Evolutionary conservation across 2,329 filamentous ascomycete species (phyloP).

Genomic region (Fusarium sp.): DNA sequence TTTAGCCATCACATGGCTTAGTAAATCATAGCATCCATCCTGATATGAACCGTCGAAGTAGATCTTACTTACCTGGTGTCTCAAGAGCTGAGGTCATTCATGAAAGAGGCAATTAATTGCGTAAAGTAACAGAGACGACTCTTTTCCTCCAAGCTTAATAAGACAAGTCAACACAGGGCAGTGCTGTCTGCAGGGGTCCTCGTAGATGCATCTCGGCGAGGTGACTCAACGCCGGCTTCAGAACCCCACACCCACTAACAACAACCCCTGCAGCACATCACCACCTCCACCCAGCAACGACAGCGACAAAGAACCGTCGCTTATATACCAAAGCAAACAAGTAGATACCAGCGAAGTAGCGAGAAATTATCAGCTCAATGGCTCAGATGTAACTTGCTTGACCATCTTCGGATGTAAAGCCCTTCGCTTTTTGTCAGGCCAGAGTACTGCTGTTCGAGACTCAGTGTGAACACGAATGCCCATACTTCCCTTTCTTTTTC

Average conservation of each 20-base stretch:
- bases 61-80: too few relatives aligned
- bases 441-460: background rate
- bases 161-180: too few relatives aligned
- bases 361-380: background rate
- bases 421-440: slow-evolving; percentile 3
- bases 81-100: too few relatives aligned
- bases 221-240: slow-evolving; percentile 8
- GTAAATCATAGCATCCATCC: too few relatives aligned
- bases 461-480: too few relatives aligned
- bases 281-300: background rate
- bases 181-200: background rate
- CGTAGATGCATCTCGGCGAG: background rate
- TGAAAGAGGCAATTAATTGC: too few relatives aligned
- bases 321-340: background rate
- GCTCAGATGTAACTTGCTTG: background rate
- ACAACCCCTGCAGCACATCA: background rate
- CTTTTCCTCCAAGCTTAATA: too few relatives aligned
- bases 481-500: background rate
- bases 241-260: slow-evolving; percentile 1
- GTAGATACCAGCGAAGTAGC: slow-evolving; percentile 6
- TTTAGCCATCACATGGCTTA: too few relatives aligned
- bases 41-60: too few relatives aligned
- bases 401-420: background rate
- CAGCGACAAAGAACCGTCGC: background rate
- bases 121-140: too few relatives aligned